Conservation (phyloP, 2,329 filamentous ascomycete species). For the Sporothrix schenckii region DNA sequence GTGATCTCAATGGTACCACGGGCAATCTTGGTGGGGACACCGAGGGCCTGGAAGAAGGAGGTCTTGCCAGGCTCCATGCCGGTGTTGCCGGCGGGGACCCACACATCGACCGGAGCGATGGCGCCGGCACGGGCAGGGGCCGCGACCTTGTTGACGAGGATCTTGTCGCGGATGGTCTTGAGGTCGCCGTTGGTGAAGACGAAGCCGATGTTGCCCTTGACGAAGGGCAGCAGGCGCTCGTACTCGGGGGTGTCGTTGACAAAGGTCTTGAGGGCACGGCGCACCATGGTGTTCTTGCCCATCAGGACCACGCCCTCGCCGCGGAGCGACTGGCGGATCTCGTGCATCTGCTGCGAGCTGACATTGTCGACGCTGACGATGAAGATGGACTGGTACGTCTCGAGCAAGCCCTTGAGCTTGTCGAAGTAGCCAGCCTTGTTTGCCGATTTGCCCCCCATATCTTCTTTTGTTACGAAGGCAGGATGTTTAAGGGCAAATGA, state of each 20-base stretch:
- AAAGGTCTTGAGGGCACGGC: constrained; percentile 97
- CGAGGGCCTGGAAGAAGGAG: constrained; percentile 99
- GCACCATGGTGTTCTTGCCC: constrained; percentile 99
- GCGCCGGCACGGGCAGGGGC: constrained; percentile 98
- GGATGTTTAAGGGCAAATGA: constrained; percentile 91
- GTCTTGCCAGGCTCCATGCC: constrained; percentile 99
- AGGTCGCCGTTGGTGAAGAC: constrained; percentile 99
- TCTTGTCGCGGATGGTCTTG: constrained; percentile 89
- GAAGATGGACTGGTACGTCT: constrained; percentile 97
- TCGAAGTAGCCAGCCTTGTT: constrained; percentile 99
- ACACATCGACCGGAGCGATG: constrained; percentile 90
- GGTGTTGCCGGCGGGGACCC: constrained; percentile 95
- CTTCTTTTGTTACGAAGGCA: constrained; percentile 91
- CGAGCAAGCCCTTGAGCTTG: constrained; percentile 96
- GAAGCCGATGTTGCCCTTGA: constrained; percentile 98
- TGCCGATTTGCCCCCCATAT: constrained; percentile 92
- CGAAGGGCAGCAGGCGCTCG: constrained; percentile 93
- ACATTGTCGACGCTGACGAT: constrained; percentile 99
- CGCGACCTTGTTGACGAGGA: constrained; percentile 94
- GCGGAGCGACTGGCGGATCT: constrained; percentile 92
- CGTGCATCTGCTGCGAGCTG: constrained; percentile 99
- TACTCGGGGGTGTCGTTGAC: constrained; percentile 89
- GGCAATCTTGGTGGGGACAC: constrained; percentile 99
- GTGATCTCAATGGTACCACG: constrained; percentile 99
- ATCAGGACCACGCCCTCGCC: constrained; percentile 93